Evolutionary conservation across 2,329 filamentous ascomycete species (phyloP), one percentile per base, ranked within the genome.

Genomic region (Aureobasidium uvarum): DNA sequence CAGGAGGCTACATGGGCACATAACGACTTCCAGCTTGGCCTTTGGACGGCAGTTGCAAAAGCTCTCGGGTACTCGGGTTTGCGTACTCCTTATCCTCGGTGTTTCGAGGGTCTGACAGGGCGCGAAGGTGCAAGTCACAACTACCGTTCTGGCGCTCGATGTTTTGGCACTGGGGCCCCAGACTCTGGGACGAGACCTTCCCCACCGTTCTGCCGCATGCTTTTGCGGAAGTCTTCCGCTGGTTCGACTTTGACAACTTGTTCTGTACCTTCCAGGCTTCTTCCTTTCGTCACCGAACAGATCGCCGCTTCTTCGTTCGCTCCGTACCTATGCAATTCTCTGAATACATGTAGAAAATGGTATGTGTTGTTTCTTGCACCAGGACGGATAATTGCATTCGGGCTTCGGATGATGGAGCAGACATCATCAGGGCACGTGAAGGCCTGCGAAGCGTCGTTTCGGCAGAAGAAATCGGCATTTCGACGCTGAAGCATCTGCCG

Each of bases 401-500:
- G n/a, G n/a, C 25, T 48, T 18, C 39, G 54, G 28, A 60, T 60
- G n/a, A 60, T 46, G 8, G n/a, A 48, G n/a, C 43, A 48, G 36
- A 36, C 58, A 51, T 62, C 31, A 62, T 58, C 54, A 33, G 10
- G 23, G 54, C 54, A 58, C 36, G 52, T 48, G 56, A 62, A 20
- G 31, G 51, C 45, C 20, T 51, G 25, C 58, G 13, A 62, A 25
- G 48, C 48, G 36, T 48, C 31, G 14, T 62, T 51, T 63, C 60
- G 60, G 60, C 38, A 52, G 60, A 23, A 38, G n/a, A 25, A 63
- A 54, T 54, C 60, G 60, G 60, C 60, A 63, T 13, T 45, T 63
- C 46, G 46, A 43, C 18, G 18, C 31, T 50, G 11, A 16, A 18
- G 31, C 60, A 63, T 63, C 60, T 63, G 60, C 60, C 60, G 60